These are phyloP conservation scores for Hamigera avellanea DNA, from an alignment of 495 filamentous ascomycete species.

Conservation along the genomic window DNA sequence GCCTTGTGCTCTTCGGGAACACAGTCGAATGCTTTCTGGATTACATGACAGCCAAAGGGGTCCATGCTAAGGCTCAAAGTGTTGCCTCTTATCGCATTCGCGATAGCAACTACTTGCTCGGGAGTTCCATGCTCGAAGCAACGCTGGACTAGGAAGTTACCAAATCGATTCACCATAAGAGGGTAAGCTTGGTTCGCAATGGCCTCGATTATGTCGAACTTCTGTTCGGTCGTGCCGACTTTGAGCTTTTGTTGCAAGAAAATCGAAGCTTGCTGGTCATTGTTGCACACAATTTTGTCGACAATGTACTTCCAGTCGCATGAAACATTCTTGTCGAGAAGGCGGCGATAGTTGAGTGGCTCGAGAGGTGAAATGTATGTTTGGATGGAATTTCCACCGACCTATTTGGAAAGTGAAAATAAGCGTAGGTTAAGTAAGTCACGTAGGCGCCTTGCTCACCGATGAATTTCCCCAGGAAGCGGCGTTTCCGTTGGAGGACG, in stretches of 20 bases:
- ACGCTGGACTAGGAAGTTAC: slow-evolving; percentile 97
- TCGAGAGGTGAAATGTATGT: slow-evolving; percentile 81
- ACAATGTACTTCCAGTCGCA: slow-evolving; percentile 99
- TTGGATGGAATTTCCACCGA: slow-evolving; percentile 40
- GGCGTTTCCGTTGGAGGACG: slow-evolving; percentile 26
- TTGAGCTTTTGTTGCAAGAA: slow-evolving; percentile 99
- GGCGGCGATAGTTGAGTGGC: slow-evolving; percentile 91
- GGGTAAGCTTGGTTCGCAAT: slow-evolving; percentile 94
- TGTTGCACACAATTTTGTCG: slow-evolving; percentile 98
- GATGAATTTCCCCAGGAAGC: slow-evolving; percentile 37
- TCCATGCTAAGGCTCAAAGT: slow-evolving; percentile 95
- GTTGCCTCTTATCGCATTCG: slow-evolving; percentile 87
- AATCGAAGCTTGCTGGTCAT: slow-evolving; percentile 97
- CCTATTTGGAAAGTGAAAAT: slow-evolving; percentile 12
- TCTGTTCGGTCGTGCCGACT: slow-evolving; percentile 88
- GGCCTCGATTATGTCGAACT: slow-evolving; percentile 91
- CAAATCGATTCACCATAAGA: slow-evolving; percentile 88
- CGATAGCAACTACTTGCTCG: slow-evolving; percentile 91
- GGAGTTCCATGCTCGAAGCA: slow-evolving; percentile 97
- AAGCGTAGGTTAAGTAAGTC: slow-evolving; percentile 1
- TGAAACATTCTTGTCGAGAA: slow-evolving; percentile 90
- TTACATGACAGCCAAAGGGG: slow-evolving; percentile 94
- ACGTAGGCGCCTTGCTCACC: slow-evolving; percentile 22
- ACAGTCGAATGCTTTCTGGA: slow-evolving; percentile 96
- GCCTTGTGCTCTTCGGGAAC: slow-evolving; percentile 97